Conservation (phyloP, 2,329 filamentous ascomycete genomes). For the Calcarisporium arbuscula region DNA sequence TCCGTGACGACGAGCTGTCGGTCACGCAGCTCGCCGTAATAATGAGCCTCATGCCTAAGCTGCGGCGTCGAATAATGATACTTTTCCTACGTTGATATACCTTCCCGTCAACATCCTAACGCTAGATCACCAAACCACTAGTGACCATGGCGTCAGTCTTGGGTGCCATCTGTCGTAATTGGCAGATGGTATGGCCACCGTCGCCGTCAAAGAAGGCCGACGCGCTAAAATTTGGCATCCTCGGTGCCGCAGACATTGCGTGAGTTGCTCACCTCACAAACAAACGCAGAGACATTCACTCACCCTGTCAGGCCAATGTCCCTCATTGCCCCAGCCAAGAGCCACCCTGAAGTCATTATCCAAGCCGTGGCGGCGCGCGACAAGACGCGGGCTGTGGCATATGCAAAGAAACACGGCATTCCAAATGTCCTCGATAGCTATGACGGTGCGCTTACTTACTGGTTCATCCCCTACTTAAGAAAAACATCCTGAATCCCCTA, state of each 20-base stretch:
- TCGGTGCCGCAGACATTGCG: slow-evolving; percentile 34
- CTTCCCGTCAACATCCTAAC: no score
- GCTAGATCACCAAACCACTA: no score
- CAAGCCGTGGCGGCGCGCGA: slow-evolving; percentile 47
- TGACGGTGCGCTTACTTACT: slow-evolving; percentile 33
- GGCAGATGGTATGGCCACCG: slow-evolving; percentile 5
- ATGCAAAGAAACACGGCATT: slow-evolving; percentile 45
- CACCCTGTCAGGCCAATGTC: slow-evolving; percentile 25
- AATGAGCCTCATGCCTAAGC: no score
- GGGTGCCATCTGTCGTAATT: slow-evolving; percentile 6
- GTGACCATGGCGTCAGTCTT: no score
- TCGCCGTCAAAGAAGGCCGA: slow-evolving; percentile 5
- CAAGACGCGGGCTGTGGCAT: slow-evolving; percentile 36
- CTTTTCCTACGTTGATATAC: no score
- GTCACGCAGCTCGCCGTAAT: no score
- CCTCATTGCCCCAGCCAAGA: slow-evolving; percentile 42
- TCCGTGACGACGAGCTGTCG: no score
- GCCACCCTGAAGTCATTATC: slow-evolving; percentile 47
- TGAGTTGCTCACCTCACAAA: slow-evolving; percentile 15
- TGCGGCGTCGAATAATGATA: no score
- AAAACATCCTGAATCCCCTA: no score
- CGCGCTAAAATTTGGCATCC: slow-evolving; percentile 32
- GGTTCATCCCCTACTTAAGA: slow-evolving; percentile 38
- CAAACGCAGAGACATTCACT: background rate
- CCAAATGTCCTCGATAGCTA: slow-evolving; percentile 43